A percentile compares a stretch with the other conserved stretches of the same genome.
These are phyloP conservation scores for Byssoonygena ceratinophila DNA, from an alignment of 2,329 filamentous ascomycete genomes.

Conservation along the genomic window DNA sequence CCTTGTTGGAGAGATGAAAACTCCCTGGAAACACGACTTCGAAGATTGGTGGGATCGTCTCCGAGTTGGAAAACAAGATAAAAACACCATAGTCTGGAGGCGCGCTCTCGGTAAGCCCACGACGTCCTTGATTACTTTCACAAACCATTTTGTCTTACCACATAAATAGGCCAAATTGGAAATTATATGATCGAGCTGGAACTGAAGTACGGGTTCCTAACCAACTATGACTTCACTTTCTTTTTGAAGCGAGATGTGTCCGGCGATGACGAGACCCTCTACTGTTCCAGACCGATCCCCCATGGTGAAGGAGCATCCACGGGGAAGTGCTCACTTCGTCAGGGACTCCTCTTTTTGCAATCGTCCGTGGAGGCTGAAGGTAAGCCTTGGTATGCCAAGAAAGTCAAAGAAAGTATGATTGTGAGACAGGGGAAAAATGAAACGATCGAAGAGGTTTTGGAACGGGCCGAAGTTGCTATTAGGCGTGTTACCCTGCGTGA, in stretches of 20 bases:
- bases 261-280: neutral
- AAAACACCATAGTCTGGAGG: neutral
- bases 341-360: conserved; percentile 11
- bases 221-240: conserved; percentile 10
- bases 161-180: conserved; percentile 11
- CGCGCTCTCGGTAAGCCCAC: conserved; percentile 7
- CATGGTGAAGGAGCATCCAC: neutral
- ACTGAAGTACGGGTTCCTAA: conserved; percentile 13
- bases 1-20: conserved; percentile 10
- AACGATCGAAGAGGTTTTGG: neutral
- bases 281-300: neutral
- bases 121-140: neutral
- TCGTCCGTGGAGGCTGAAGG: neutral
- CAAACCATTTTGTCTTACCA: neutral
- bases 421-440: neutral
- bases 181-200: conserved; percentile 12
- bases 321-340: conserved; percentile 8
- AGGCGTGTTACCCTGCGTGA: too few relatives aligned
- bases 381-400: neutral
- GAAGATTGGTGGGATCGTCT: neutral
- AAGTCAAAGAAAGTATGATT: neutral
- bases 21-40: conserved; percentile 14
- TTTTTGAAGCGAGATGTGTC: conserved; percentile 6
- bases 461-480: too few relatives aligned
- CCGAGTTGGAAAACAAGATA: neutral